phyloP scores from a whole-genome alignment of 768 basidiomycete genomes.

The Tylopilus vinaceipallidus region DNA sequence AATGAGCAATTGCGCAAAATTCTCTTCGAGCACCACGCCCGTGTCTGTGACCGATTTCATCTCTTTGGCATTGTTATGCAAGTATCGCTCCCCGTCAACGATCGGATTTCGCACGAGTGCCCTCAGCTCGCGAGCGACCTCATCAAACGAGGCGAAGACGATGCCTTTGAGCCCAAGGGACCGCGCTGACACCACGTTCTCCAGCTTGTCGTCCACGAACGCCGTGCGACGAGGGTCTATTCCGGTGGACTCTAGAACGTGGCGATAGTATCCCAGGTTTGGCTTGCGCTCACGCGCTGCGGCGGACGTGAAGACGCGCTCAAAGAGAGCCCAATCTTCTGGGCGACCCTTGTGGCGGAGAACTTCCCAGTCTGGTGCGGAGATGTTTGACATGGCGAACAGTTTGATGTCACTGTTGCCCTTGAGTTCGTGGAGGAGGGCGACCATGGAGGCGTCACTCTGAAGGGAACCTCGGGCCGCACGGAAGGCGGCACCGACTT shows the following conservation, averaged over 20 bases:
- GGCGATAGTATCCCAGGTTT: slow-evolving; percentile 18
- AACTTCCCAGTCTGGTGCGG: slow-evolving; percentile 20
- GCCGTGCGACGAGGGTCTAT: slow-evolving; percentile 19
- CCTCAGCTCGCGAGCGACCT: slow-evolving; percentile 15
- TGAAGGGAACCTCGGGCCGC: slow-evolving; percentile 9
- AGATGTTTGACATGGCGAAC: slow-evolving; percentile 25
- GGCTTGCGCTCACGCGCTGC: slow-evolving; percentile 18
- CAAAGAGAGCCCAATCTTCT: slow-evolving; percentile 21
- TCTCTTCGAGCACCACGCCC: slow-evolving; percentile 17
- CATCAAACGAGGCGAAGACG: slow-evolving; percentile 16
- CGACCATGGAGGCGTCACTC: slow-evolving; percentile 12
- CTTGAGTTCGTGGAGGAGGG: slow-evolving; percentile 17
- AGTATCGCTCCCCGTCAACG: slow-evolving; percentile 13
- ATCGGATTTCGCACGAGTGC: slow-evolving; percentile 16
- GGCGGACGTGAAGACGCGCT: slow-evolving; percentile 20
- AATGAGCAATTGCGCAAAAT: slow-evolving; percentile 21
- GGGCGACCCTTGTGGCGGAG: slow-evolving; percentile 11
- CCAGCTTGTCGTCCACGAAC: slow-evolving; percentile 25
- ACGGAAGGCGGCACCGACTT: slow-evolving; percentile 10
- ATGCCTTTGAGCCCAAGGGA: slow-evolving; percentile 22
- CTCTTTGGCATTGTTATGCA: slow-evolving; percentile 10
- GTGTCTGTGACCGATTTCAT: slow-evolving; percentile 19
- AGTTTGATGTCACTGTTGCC: slow-evolving; percentile 2
- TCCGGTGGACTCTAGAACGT: slow-evolving; percentile 15
- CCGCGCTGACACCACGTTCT: slow-evolving; percentile 19